Evolutionary conservation across 2,329 filamentous ascomycete species (phyloP), one percentile per base, ranked within the genome.

Genomic region (Chrysoporthe cubensis): DNA sequence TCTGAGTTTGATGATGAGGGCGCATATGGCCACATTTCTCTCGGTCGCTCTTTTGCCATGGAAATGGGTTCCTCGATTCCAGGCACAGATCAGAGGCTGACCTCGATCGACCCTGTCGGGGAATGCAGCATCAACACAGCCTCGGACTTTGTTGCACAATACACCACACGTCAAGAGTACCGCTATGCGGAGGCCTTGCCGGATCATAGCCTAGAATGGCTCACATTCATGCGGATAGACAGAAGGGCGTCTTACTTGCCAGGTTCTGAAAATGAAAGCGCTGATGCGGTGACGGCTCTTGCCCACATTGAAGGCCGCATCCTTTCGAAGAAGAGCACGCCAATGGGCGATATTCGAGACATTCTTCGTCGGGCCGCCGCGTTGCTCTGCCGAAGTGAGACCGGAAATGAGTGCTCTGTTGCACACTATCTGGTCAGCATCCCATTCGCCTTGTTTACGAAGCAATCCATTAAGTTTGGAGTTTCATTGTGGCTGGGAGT

Each of bases 401-500:
- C 64, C 26, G 87, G 87, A 57, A 90, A 94, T 70, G 91, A 94
- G 75, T 90, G 90, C 66, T 88, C 91, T 0, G 90, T 97, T 66
- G 89, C 93, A 14, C 92, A 95, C 75, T 91, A 96, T 75, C 85
- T 99, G 18, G 95, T 99, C 70, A 90, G 88, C 72, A 96, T 99
- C 69, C 96, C 96, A 0, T 99, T 99, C 78, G 87, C 88, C 52
- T 88, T 97, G 59, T 98, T 99, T 77, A 96, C 91, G 5, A 97
- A 97, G 77, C 92, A 97, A 75, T 96, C 94, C 1, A 96, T 99
- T 77, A 97, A 97, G 76, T 88, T 98, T 62, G 96, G 96, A 6
- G 91, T 97, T 46, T 97, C 96, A 4, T 83, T 99, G 7, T 99
- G 96, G 96, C 88, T 97, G 69, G 96, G 96, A 37, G 92, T 98